Conservation (phyloP, 1,284 basidiomycete genomes). For the Apiotrichum gamsii region DNA sequence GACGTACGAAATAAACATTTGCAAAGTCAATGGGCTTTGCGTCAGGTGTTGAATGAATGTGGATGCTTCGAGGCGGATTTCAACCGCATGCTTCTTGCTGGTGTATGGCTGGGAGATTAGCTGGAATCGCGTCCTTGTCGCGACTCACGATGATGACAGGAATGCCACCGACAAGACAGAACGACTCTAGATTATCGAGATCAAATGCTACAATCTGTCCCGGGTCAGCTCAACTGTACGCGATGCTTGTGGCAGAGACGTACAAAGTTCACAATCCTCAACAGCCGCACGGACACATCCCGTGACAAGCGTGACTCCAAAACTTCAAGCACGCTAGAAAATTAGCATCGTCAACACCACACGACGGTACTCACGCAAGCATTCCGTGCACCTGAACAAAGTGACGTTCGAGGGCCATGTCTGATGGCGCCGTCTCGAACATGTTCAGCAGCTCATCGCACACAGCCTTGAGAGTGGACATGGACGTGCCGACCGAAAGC, state of each 20-base stretch:
- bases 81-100: conserved; percentile 85
- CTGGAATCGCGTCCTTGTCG: conserved; percentile 37
- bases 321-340: conserved; percentile 66
- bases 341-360: neutral
- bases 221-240: neutral
- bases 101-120: conserved; percentile 59
- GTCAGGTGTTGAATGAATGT: conserved; percentile 88
- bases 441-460: conserved; percentile 68
- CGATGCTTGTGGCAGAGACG: conserved; percentile 24
- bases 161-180: conserved; percentile 89
- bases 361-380: conserved; percentile 55
- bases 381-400: conserved; percentile 88
- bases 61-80: conserved; percentile 90
- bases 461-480: conserved; percentile 24
- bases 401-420: conserved; percentile 74
- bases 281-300: conserved; percentile 73
- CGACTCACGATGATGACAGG: conserved; percentile 77
- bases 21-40: conserved; percentile 83
- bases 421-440: conserved; percentile 62
- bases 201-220: conserved; percentile 76
- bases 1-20: conserved; percentile 93
- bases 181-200: conserved; percentile 81
- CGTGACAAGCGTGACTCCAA: conserved; percentile 72
- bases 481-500: conserved; percentile 58
- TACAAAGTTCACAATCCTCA: conserved; percentile 86